Evolutionary conservation across 208 protist genomes (phyloP), one percentile per base, ranked within the genome.

Genomic region (Trypanosoma cruzi): DNA sequence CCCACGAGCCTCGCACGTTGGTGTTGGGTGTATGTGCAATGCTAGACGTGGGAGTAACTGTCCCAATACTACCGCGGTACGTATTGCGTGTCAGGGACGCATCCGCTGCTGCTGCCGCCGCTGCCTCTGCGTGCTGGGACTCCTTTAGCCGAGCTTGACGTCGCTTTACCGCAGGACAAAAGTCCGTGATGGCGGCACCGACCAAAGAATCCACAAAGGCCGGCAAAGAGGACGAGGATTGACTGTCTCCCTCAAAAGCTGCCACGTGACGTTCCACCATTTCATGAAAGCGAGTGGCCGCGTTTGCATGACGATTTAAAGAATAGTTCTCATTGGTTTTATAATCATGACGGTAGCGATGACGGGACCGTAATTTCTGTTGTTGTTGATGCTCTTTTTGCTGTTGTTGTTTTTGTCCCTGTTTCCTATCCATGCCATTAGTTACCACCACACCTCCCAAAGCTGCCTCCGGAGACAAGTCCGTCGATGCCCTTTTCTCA

Each of bases 171-270:
- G 56, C 71, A 0, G 71, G 63, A 24, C 20, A 70, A 5, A 75
- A 44, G 20, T 67, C 63, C 1, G 62, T 65, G n/a, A 75, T 64
- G 16, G 71, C 71, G 13, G 71, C 71, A 22, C 71, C 71, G 13
- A 75, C 71, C 4, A 75, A 24, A 16, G 71, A 75, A 57, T 75
- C 71, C 46, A 63, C 71, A 64, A 75, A 75, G 18, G 49, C 50
- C 26, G 69, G 69, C 24, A 74, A 34, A 20, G 29, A 16, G 6
- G 49, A 32, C 0, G 22, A 60, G 24, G 29, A 18, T 16, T 50
- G 0, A 18, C 10, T 29, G 24, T 24, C 40, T 18, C 24, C 32
- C 20, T 62, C 61, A 20, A 74, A 58, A 16, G 69, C 69, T 28
- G 69, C 69, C 14, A 68, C 44, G 11, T 54, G 40, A 16, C 69